Evolutionary conservation across 306 rosid genomes (phyloP).

Genomic region (Casuarina equisetifolia): DNA sequence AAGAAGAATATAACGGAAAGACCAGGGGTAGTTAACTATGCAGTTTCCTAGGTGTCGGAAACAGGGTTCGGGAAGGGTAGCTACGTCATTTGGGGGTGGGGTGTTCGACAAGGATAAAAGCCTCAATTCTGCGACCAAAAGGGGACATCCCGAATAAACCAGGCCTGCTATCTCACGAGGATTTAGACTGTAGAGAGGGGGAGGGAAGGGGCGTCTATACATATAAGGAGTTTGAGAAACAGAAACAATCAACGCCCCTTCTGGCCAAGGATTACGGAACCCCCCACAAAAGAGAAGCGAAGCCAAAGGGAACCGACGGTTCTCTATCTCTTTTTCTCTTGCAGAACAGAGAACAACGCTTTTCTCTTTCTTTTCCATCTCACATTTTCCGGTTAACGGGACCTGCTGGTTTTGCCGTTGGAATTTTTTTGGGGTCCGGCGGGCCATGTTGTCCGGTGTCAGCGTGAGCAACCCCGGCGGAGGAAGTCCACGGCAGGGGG

Average conservation of each 20-base stretch:
- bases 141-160: not conserved
- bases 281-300: conserved; percentile 2
- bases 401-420: not conserved
- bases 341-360: not conserved
- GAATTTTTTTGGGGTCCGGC: not conserved
- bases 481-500: conserved; percentile 51
- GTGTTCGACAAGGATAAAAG: not conserved
- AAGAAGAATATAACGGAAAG: too few relatives aligned
- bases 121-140: not conserved
- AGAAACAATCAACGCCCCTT: conserved; percentile 14
- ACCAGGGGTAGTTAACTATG: too few relatives aligned
- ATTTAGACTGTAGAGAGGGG: not conserved
- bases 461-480: conserved; percentile 39
- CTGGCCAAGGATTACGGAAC: conserved; percentile 32
- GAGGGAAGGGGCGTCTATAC: conserved; percentile 24
- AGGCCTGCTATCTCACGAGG: too few relatives aligned
- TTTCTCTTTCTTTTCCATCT: not conserved
- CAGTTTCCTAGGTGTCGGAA: not conserved
- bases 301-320: conserved; percentile 22
- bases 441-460: conserved; percentile 49
- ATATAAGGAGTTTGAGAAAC: not conserved
- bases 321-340: conserved; percentile 2
- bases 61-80: not conserved
- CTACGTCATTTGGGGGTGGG: not conserved
- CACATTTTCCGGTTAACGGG: not conserved